These are phyloP conservation scores for Paraurostyla sp. DNA, from an alignment of 73 alveolate species.

Conservation along the genomic window DNA sequence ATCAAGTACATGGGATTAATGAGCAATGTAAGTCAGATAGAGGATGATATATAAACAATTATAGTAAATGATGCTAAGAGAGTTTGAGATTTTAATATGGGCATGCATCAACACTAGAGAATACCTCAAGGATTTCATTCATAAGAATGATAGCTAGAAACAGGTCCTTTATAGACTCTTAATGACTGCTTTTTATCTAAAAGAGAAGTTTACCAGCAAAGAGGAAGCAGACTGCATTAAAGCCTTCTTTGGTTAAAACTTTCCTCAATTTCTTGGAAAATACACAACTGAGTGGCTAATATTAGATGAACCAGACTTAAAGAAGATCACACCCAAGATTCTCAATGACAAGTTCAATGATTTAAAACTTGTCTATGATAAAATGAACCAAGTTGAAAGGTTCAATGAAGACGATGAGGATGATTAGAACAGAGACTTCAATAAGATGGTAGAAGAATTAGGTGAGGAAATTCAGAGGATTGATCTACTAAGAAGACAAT, in stretches of 20 bases:
- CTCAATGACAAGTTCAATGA: slow-evolving; percentile 30
- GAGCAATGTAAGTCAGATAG: not conserved
- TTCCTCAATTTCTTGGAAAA: slow-evolving; percentile 32
- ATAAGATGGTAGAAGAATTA: slow-evolving; percentile 52
- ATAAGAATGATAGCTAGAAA: not conserved
- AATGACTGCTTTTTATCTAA: slow-evolving; percentile 48
- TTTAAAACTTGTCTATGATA: slow-evolving; percentile 8
- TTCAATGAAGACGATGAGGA: slow-evolving; percentile 24
- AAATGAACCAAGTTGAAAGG: not conserved
- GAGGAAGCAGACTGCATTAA: slow-evolving; percentile 16
- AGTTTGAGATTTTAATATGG: slow-evolving; percentile 58
- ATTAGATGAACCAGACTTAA: slow-evolving; percentile 51
- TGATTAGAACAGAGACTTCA: slow-evolving; percentile 12
- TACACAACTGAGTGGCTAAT: slow-evolving; percentile 59
- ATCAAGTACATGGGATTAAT: slow-evolving; percentile 38
- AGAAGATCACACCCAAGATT: not conserved
- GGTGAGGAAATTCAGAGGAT: slow-evolving; percentile 50
- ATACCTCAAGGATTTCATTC: not conserved
- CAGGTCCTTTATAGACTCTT: not conserved
- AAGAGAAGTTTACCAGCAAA: slow-evolving; percentile 10
- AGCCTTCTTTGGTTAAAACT: slow-evolving; percentile 14
- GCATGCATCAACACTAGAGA: slow-evolving; percentile 42
- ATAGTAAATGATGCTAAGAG: slow-evolving; percentile 56
- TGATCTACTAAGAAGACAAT: slow-evolving; percentile 33
- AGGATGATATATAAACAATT: not conserved